Evolutionary conservation across 306 rosid species (phyloP), one percentile per base, ranked within the genome.

Genomic region (Oemleria cerasiformis): DNA sequence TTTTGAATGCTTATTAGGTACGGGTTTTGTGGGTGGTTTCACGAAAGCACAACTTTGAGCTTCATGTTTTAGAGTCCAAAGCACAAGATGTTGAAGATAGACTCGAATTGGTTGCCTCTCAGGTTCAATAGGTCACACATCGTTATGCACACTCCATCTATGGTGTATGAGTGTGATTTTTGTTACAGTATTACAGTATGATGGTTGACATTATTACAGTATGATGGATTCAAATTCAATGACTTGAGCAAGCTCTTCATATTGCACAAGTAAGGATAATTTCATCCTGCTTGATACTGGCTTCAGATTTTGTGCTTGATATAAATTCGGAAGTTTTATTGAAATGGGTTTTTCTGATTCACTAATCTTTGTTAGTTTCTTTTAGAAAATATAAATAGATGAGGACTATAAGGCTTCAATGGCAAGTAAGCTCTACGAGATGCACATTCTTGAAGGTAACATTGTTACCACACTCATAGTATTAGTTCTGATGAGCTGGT

Each of bases 241-340:
- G 81, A 75, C 98, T 94, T 61, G 95, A 94, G 88, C 98, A 94
- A 90, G 98, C 96, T 79, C 91, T 94, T 91, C 87, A 89, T 65
- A 70, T 84, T 64, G 41, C 92, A 58, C 68, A 87, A 68, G 98
- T 89, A 94, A 53, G 41, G 9, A 13, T 41, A n/a, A n/a, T n/a
- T n/a, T n/a, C n/a, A 13, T 78, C 54, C 69, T 44, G 12, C 50
- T 53, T 53, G 38, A 65, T 67, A 41, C 57, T 54, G 7, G 10
- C 14, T 71, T 67, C 8, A 54, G 15, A 41, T 53, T 68, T 13
- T 25, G 65, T 42, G 7, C 61, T 38, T 36, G 65, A 21, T 17
- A 56, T n/a, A n/a, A 54, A 17, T n/a, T 38, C 42, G 5, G 45
- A 2, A 20, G 45, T 65, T 23, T 74, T 36, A 43, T 10, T 41